Percentiles rank a stretch among this genome's conserved stretches.
These are phyloP conservation scores for Hypoxylon lenormandii DNA, from an alignment of 495 filamentous ascomycete species.

Conservation along the genomic window DNA sequence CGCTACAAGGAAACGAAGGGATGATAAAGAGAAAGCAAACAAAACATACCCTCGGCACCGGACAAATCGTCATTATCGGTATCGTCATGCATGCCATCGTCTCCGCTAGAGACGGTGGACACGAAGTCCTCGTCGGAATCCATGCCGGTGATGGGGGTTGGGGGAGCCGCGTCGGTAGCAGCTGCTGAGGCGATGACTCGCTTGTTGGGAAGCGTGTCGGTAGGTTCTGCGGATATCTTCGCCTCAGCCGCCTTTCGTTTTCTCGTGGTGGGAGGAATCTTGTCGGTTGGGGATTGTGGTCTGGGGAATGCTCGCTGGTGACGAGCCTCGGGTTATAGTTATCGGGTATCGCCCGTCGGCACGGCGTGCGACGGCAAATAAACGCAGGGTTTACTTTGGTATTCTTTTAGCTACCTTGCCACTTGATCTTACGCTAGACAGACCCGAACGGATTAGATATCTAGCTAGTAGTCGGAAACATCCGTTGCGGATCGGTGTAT, in stretches of 20 bases:
- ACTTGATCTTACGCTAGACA: conserved; percentile 1
- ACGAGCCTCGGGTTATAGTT: conserved; percentile 35
- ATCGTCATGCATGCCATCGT: conserved; percentile 78
- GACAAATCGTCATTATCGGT: conserved; percentile 79
- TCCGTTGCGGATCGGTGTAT: neutral
- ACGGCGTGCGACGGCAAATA: conserved; percentile 8
- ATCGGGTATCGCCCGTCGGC: conserved; percentile 5
- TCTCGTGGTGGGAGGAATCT: conserved; percentile 73
- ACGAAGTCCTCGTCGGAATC: conserved; percentile 97
- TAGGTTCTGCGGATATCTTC: conserved; percentile 63
- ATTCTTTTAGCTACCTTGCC: neutral
- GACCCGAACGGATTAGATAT: neutral
- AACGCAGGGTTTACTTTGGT: neutral
- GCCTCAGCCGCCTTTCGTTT: conserved; percentile 94
- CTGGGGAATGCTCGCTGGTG: conserved; percentile 40
- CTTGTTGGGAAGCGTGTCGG: conserved; percentile 60
- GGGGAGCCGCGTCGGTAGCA: conserved; percentile 62
- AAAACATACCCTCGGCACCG: conserved; percentile 75
- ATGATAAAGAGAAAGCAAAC: conserved; percentile 3
- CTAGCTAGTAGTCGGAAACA: neutral
- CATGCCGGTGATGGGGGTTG: conserved; percentile 81
- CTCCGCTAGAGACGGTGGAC: conserved; percentile 81
- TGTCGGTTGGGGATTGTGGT: conserved; percentile 56
- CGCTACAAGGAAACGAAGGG: neutral
- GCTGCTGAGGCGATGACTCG: conserved; percentile 65